Evolutionary conservation across 2,329 filamentous ascomycete genomes (phyloP).

Genomic region (Mycosphaerella sp.): DNA sequence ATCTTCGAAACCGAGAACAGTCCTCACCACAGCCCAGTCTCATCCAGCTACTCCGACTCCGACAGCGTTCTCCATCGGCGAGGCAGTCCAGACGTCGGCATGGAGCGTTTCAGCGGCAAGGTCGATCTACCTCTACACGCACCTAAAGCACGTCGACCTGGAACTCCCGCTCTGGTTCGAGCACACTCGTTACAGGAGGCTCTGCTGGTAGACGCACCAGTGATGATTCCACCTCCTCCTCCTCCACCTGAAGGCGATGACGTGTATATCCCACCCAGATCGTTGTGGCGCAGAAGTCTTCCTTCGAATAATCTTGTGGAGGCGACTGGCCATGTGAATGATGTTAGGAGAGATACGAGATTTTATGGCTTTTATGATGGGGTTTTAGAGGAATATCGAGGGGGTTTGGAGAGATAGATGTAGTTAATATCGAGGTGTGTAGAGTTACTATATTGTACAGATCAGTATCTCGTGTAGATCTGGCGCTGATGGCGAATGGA

Average conservation of each 20-base stretch:
- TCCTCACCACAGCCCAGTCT: not conserved
- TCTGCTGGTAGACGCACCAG: not conserved
- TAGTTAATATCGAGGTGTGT: no score
- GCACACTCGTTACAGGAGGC: slow-evolving; percentile 1
- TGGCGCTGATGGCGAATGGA: no score
- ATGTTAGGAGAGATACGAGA: slow-evolving; percentile 16
- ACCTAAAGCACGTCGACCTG: slow-evolving; percentile 5
- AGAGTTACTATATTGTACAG: no score
- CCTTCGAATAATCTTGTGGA: slow-evolving; percentile 2
- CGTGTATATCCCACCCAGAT: slow-evolving; percentile 12
- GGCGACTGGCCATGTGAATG: not conserved
- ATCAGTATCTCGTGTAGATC: no score
- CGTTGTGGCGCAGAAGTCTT: slow-evolving; percentile 12
- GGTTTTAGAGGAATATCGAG: slow-evolving; percentile 18
- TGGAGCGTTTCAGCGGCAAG: slow-evolving; percentile 2
- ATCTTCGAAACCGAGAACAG: slow-evolving; percentile 2
- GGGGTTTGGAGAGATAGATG: not conserved
- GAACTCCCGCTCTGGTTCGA: slow-evolving; percentile 8
- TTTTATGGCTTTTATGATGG: slow-evolving; percentile 28
- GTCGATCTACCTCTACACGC: not conserved
- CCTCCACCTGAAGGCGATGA: slow-evolving; percentile 7
- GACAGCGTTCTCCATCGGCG: not conserved
- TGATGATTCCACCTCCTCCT: no score
- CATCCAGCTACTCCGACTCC: not conserved
- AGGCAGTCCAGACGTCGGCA: slow-evolving; percentile 6